A percentile compares a stretch with the other conserved stretches of the same genome.
phyloP scores from a whole-genome alignment of 257 asterid species.

The Scutellaria barbata region DNA sequence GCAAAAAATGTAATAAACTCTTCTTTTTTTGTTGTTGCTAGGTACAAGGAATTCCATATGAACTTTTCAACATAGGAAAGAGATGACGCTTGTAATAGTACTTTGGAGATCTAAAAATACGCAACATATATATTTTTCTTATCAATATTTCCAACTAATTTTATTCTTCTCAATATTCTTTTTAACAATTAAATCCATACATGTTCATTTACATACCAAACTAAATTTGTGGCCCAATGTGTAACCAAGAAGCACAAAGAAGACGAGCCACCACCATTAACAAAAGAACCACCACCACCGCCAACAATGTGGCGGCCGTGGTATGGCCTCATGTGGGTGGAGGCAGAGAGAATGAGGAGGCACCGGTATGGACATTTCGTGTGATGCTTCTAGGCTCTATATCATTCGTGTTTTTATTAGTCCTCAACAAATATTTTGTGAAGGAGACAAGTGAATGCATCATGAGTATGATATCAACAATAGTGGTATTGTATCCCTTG shows the following conservation, averaged over 20 bases:
- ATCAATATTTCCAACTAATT: neutral
- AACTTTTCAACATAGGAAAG: slow-evolving; percentile 1
- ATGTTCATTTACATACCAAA: neutral
- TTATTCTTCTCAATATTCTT: neutral
- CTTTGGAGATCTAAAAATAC: neutral
- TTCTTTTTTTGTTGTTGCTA: neutral
- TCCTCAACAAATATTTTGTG: slow-evolving; percentile 53
- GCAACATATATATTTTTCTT: neutral
- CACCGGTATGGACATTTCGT: slow-evolving; percentile 69
- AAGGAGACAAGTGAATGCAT: slow-evolving; percentile 56
- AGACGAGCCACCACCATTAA: slow-evolving; percentile 18
- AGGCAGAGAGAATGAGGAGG: slow-evolving; percentile 23
- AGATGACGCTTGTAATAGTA: slow-evolving; percentile 1
- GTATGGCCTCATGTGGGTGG: neutral
- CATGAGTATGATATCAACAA: slow-evolving; percentile 49
- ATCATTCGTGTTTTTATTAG: slow-evolving; percentile 47
- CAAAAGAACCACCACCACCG: neutral
- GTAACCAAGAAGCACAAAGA: neutral
- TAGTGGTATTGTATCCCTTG: slow-evolving; percentile 41
- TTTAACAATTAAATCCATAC: neutral
- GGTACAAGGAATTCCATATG: neutral
- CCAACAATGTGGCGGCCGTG: neutral
- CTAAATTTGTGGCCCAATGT: neutral
- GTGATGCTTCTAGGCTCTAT: slow-evolving; percentile 55
- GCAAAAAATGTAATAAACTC: no score